Percentiles rank a stretch among this genome's conserved stretches.
Evolutionary conservation across 305 asterid genomes (phyloP).

Genomic region (Galium porrigens): DNA sequence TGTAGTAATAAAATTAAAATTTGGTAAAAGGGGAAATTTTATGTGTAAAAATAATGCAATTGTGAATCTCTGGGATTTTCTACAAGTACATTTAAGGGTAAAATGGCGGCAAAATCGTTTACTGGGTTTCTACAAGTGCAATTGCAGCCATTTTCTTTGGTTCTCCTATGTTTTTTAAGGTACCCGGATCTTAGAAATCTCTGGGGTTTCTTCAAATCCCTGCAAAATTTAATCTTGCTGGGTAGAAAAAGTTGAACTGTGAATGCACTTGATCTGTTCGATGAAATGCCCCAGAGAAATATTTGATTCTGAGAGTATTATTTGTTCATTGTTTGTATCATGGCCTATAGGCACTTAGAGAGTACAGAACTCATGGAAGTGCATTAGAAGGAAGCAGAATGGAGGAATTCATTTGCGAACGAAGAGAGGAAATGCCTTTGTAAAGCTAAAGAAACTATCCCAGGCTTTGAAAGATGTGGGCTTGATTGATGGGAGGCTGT

Average conservation of each 20-base stretch:
- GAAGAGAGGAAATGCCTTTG: slow-evolving; percentile 32
- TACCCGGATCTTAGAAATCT: not conserved
- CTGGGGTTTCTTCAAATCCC: not conserved
- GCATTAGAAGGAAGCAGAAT: slow-evolving; percentile 10
- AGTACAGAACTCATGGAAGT: slow-evolving; percentile 21
- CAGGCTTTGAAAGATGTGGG: slow-evolving; percentile 41
- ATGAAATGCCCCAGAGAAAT: slow-evolving; percentile 24
- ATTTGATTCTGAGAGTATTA: not conserved
- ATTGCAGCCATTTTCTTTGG: not conserved
- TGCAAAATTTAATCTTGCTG: not conserved
- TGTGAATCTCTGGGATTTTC: no score
- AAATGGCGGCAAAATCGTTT: no score
- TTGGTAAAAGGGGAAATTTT: no score
- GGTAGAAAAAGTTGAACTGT: not conserved
- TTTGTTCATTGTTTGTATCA: slow-evolving; percentile 12
- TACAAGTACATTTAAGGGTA: no score
- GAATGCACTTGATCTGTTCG: slow-evolving; percentile 23
- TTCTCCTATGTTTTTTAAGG: not conserved
- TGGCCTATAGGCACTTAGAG: slow-evolving; percentile 24
- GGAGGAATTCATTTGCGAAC: slow-evolving; percentile 17
- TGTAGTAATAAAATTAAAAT: no score
- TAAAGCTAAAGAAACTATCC: slow-evolving; percentile 43
- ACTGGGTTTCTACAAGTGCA: no score
- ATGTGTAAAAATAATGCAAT: no score
- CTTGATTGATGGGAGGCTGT: slow-evolving; percentile 55